Evolutionary conservation across 1,284 basidiomycete species (phyloP).

Genomic region (Trichosporon coremiiforme): DNA sequence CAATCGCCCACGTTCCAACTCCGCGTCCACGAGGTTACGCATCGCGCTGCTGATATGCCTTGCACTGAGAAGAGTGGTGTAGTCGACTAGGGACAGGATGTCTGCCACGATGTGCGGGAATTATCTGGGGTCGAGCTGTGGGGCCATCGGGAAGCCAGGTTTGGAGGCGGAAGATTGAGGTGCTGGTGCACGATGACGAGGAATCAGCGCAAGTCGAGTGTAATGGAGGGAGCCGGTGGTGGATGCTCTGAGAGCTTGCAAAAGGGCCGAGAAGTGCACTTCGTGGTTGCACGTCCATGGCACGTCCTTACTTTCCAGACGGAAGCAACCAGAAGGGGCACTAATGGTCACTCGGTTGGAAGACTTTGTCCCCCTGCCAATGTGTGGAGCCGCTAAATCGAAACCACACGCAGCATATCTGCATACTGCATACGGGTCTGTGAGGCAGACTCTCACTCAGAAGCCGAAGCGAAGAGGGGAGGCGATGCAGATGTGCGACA

Average conservation of each 20-base stretch:
- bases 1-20: background rate
- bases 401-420: no score
- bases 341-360: no score
- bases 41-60: background rate
- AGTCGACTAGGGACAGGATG: background rate
- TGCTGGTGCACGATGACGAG: no score
- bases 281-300: no score
- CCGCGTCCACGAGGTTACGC: background rate
- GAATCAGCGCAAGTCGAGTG: no score
- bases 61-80: background rate
- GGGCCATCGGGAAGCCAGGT: background rate
- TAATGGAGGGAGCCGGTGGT: no score
- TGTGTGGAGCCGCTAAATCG: no score
- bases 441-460: background rate
- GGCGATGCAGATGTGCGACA: background rate
- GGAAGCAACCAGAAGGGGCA: no score
- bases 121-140: background rate
- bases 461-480: background rate
- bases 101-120: background rate
- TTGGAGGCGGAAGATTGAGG: background rate
- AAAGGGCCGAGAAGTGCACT: no score
- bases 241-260: no score
- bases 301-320: no score
- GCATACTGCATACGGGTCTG: background rate
- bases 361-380: no score